phyloP scores from a whole-genome alignment of 768 basidiomycete species.

The Melanogaster broomeanus region DNA sequence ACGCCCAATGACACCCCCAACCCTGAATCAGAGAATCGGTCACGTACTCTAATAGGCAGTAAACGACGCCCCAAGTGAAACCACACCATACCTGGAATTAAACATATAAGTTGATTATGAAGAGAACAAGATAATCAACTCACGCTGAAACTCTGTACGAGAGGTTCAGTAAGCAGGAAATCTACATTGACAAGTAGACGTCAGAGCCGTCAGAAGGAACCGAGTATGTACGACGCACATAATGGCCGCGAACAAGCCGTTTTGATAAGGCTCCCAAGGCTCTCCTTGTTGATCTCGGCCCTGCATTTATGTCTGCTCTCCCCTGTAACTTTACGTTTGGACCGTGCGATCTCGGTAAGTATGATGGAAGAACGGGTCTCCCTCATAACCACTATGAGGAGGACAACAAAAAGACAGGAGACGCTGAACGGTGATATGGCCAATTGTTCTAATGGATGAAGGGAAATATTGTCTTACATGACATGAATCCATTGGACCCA shows the following conservation, averaged over 20 bases:
- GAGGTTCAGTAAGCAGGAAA: slow-evolving; percentile 50
- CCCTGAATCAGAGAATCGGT: not conserved
- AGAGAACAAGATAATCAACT: slow-evolving; percentile 18
- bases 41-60: slow-evolving; percentile 58
- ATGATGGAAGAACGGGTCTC: slow-evolving; percentile 78
- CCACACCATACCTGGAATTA: slow-evolving; percentile 57
- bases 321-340: slow-evolving; percentile 65
- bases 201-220: not conserved
- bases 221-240: slow-evolving; percentile 43
- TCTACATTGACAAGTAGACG: slow-evolving; percentile 9
- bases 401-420: slow-evolving; percentile 48
- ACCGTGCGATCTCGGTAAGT: slow-evolving; percentile 63
- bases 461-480: slow-evolving; percentile 40
- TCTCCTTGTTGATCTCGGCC: slow-evolving; percentile 61
- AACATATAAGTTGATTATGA: not conserved
- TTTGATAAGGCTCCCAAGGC: slow-evolving; percentile 57
- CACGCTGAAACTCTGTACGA: slow-evolving; percentile 73
- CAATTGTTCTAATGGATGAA: not conserved
- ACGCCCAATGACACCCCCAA: not conserved
- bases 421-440: slow-evolving; percentile 40
- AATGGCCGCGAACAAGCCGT: slow-evolving; percentile 70
- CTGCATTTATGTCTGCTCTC: slow-evolving; percentile 58
- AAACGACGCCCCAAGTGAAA: slow-evolving; percentile 76
- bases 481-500: slow-evolving; percentile 83
- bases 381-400: slow-evolving; percentile 56